These are phyloP conservation scores for Verticillium tricorpus DNA, from an alignment of 2,329 filamentous ascomycete species.

Conservation along the genomic window DNA sequence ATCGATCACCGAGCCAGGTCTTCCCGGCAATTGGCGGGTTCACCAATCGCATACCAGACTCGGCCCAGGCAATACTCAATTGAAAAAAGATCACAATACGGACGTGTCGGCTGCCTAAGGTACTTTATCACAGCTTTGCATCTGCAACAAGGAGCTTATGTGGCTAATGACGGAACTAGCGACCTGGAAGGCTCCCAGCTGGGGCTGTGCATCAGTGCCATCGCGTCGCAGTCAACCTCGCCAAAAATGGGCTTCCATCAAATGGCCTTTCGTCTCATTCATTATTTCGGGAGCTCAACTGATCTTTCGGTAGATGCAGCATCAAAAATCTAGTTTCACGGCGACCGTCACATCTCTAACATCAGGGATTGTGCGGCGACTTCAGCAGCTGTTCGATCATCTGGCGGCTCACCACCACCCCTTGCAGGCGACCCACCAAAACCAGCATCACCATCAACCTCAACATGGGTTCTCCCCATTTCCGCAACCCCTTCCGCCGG, in stretches of 20 bases:
- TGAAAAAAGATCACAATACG: no score
- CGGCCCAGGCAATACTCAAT: no score
- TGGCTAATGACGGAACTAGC: no score
- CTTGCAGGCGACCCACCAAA: neutral
- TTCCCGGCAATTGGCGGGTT: no score
- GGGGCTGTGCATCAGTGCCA: neutral
- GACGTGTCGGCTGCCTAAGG: no score
- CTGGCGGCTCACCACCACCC: neutral
- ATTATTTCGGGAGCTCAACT: neutral
- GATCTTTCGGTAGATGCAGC: neutral
- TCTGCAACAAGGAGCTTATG: no score
- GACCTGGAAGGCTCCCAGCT: no score
- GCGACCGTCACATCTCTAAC: neutral
- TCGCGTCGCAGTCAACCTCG: neutral
- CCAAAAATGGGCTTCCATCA: neutral
- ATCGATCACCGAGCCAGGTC: no score
- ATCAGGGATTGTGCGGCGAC: no score
- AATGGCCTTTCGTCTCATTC: neutral
- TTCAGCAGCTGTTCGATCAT: no score
- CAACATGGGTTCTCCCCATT: neutral
- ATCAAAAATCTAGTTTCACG: neutral
- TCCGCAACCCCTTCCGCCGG: neutral
- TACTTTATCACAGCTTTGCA: no score
- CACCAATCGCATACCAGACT: no score
- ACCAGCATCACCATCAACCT: neutral